Evolutionary conservation across 495 filamentous ascomycete species (phyloP), one percentile per base, ranked within the genome.

Genomic region (Penicillium pancosmium): DNA sequence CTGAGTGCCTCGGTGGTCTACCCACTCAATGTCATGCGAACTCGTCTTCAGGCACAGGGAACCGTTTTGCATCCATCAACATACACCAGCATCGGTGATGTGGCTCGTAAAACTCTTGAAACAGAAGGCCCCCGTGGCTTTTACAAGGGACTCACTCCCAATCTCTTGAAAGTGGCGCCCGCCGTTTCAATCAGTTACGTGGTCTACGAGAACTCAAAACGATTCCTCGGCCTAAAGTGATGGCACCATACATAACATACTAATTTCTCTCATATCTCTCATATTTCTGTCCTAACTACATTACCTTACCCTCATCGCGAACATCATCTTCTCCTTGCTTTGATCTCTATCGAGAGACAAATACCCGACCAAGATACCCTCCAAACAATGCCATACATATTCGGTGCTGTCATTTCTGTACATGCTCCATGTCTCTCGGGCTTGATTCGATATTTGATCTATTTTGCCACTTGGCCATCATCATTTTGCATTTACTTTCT

Each of bases 141-240:
- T 54, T 99, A 96, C 80, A 96, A 94, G 71, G 94, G 94, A 2
- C 78, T 97, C 57, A 97, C 93, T 27, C 94, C 94, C 25, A 99
- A 98, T 66, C 82, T 99, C 18, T 81, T 98, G 64, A 99, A 99
- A 75, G 94, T 99, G 35, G 92, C 93, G 9, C 94, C 94, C 0
- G 93, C 94, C 48, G 91, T 99, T 23, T 95, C 91, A 58, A 99
- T 99, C 73, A 92, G 93, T 43, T 98, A 96, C 79, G 90, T 98
- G 71, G 92, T 94, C 50, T 98, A 98, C 70, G 94, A 98, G 73
- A 96, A 97, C 67, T 84, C 91, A 51, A 98, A 98, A 79, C 85
- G 82, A 54, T 70, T 88, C 27, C 77, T 97, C 59, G 83, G 86
- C 19, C 76, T 97, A 56, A 85, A 76, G 61, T 93, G 69, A 82